phyloP scores from a whole-genome alignment of 805 yeast genomes.

The Suhomyces canberraensis region DNA sequence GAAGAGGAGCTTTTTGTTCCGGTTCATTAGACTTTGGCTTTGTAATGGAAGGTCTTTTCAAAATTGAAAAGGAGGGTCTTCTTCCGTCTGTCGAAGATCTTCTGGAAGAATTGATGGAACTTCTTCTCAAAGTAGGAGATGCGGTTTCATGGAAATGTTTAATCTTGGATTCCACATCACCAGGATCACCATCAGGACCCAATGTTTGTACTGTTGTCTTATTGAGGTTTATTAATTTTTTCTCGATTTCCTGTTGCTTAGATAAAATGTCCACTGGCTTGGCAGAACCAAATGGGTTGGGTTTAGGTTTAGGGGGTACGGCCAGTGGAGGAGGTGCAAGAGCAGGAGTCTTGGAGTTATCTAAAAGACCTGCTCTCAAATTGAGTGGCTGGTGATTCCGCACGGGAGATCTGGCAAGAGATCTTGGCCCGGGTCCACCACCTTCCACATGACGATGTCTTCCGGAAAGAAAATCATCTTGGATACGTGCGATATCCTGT shows the following conservation, averaged over 20 bases:
- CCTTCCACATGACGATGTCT: conserved; percentile 7
- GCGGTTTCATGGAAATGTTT: conserved; percentile 8
- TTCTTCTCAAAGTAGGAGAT: conserved; percentile 8
- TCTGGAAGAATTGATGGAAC: conserved; percentile 5
- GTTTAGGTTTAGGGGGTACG: conserved; percentile 35
- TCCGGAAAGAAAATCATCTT: conserved; percentile 26
- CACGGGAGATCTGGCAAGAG: not conserved
- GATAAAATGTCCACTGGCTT: conserved; percentile 79
- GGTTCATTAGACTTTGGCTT: conserved; percentile 1
- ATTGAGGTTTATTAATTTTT: conserved; percentile 82
- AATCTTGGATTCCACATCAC: conserved; percentile 42
- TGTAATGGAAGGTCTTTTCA: conserved; percentile 13
- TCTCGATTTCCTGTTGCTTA: conserved; percentile 56
- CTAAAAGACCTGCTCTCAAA: conserved; percentile 1
- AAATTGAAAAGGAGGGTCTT: conserved; percentile 17
- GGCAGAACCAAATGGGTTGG: conserved; percentile 80
- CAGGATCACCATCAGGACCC: conserved; percentile 61
- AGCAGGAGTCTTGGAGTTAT: conserved; percentile 1
- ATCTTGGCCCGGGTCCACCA: not conserved
- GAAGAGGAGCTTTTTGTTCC: not conserved
- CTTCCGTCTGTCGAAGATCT: conserved; percentile 11
- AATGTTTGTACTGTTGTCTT: conserved; percentile 86
- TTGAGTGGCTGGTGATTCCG: conserved; percentile 8
- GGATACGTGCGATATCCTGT: conserved; percentile 27
- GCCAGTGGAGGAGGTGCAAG: conserved; percentile 12